Percentiles rank a stretch among this genome's conserved stretches.
phyloP scores from a whole-genome alignment of 23 red algal genomes.

The Gracilaria domingensis region DNA sequence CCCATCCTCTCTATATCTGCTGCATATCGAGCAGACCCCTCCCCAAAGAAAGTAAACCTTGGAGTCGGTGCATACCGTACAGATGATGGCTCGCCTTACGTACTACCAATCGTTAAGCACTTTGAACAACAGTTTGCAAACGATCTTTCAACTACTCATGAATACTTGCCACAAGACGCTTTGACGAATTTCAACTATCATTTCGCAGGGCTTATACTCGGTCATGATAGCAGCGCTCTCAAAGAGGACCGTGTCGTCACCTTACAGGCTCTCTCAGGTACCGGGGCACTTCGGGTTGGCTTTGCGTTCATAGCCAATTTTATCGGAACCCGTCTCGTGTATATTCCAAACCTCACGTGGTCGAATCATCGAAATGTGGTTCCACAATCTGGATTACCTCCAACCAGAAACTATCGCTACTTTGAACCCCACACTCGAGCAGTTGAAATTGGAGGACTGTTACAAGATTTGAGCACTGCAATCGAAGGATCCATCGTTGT shows the following conservation, averaged over 20 bases:
- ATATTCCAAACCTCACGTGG: conserved; percentile 91
- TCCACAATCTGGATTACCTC: conserved; percentile 62
- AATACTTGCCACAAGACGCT: conserved; percentile 94
- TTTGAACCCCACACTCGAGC: conserved; percentile 72
- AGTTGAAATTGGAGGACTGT: conserved; percentile 78
- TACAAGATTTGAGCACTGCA: conserved; percentile 78
- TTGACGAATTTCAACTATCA: conserved; percentile 61
- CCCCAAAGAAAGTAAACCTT: conserved; percentile 86
- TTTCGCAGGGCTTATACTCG: conserved; percentile 83
- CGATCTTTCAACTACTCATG: conserved; percentile 74
- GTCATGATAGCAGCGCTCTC: conserved; percentile 66
- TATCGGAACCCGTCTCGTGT: conserved; percentile 57
- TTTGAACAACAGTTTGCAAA: conserved; percentile 69
- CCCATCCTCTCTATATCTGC: conserved; percentile 88
- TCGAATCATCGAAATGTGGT: conserved; percentile 92
- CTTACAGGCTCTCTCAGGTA: conserved; percentile 90
- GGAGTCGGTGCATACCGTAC: conserved; percentile 97
- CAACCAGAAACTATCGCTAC: conserved; percentile 78
- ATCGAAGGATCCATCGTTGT: conserved; percentile 80
- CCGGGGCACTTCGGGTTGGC: conserved; percentile 85
- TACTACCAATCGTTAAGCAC: conserved; percentile 83
- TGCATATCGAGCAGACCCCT: conserved; percentile 74
- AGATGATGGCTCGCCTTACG: conserved; percentile 80
- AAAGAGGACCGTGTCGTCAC: conserved; percentile 79
- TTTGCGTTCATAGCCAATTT: conserved; percentile 79